Base-by-base conservation (phyloP, 371 early-diverging fungal species). In the Coemansia sp. region DNA sequence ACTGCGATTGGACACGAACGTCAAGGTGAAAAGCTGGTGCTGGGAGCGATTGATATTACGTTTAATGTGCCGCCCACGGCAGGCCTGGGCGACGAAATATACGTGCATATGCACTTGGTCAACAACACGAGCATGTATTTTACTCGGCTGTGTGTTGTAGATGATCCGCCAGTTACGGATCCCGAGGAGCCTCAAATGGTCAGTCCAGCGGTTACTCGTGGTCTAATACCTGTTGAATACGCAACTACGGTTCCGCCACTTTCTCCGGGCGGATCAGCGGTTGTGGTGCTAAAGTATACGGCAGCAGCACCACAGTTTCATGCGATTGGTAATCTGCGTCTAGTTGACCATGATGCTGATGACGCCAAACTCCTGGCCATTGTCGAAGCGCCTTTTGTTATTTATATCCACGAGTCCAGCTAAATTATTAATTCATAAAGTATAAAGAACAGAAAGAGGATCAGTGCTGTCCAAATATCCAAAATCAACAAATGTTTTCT, bases 271-370 rank as follows among this genome's bases (percentile, higher is more conserved):
- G 68, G 64, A 16, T 75, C 77, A 9, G 51, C 65, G 9, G 53
- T 48, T 18, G 64, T 68, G 2, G 53, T 61, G 4, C 57, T 75
- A n/a, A 61, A 60, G 47, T 75, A 72, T 51, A 68, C 56, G 48
- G 77, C 77, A 0, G 77, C 77, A 1, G 73, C 68, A 1, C 77
- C 77, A 8, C 64, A 72, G 57, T 75, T 75, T 33, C 77, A 75
- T 28, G 26, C 77, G 2, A 64, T 64, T 11, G 53, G 65, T 7
- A n/a, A 51, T 1, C 47, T 72, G 52, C 72, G 73, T 7, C 37
- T 75, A n/a, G 40, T 75, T 20, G 59, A 68, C 26, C 64, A 61
- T 16, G 72, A 64, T 25, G 40, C 68, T 6, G 64, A 59, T 42
- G 63, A 59, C 25, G 67, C 63, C 47, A 58, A 75, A 53, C 56